Evolutionary conservation across 306 rosid genomes (phyloP), one percentile per base, ranked within the genome.

Genomic region (Cucumis hystrix): DNA sequence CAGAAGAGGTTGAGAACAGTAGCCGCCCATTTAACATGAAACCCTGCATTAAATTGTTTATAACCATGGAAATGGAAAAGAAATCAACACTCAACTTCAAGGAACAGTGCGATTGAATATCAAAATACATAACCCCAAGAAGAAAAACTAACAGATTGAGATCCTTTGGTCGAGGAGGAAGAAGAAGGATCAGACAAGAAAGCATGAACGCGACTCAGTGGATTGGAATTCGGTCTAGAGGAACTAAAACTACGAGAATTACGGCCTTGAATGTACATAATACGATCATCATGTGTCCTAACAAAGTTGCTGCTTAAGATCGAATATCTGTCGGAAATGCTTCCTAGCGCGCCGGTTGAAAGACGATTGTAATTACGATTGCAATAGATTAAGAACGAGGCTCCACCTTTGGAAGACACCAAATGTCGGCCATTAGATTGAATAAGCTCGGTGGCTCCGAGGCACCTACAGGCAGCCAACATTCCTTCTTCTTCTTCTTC

Each of bases 171-270:
- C 62, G 81, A 71, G 56, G 41, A 35, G 33, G 79, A 74, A 51
- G 82, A 37, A 73, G 85, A 15, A 37, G 85, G 65, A 74, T 83
- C 84, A 58, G 82, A 43, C 72, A 83, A 80, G 60, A 85, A 87
- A 7, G 87, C 83, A 56, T 65, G 77, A 77, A 85, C 39, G 7
- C 17, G 83, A 30, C 69, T 23, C 54, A 66, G 59, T 4, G 65
- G 76, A 11, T 74, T 80, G 35, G 78, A 49, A 61, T 63, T 33
- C 35, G 80, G 72, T 45, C 72, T 77, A 51, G 16, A 66, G 23
- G 62, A 28, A 37, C 60, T 65, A 23, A 64, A 47, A 67, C 15
- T 2, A 72, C 64, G 74, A 65, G 30, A 52, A 15, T 47, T 21
- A 20, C 58, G 62, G 6, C 20, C 49, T 51, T 43, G 20, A 69